These are phyloP conservation scores for Diutina rugosa DNA, from an alignment of 1,139 yeast genomes.

Conservation along the genomic window DNA sequence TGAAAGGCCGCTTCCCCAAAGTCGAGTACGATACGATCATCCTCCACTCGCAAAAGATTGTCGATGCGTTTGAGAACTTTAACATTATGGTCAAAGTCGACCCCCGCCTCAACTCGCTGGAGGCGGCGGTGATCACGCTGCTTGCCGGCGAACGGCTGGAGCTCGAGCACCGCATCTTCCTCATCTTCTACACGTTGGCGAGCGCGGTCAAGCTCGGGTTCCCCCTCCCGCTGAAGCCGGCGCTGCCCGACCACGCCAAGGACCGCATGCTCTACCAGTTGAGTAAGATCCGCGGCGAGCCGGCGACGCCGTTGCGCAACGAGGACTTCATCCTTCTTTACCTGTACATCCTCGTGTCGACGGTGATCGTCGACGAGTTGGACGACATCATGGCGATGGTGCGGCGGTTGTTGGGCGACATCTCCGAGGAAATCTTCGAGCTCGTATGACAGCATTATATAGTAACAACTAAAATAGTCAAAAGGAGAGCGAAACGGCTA, in stretches of 20 bases:
- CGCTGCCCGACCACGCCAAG: conserved; percentile 66
- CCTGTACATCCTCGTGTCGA: conserved; percentile 61
- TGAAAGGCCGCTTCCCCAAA: conserved; percentile 62
- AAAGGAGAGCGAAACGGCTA: too few relatives aligned
- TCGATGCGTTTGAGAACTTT: conserved; percentile 67
- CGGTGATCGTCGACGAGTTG: conserved; percentile 53
- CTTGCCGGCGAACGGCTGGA: conserved; percentile 52
- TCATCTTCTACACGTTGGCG: conserved; percentile 67
- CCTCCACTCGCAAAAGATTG: conserved; percentile 45
- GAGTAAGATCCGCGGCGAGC: conserved; percentile 29
- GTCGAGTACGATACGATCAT: conserved; percentile 38
- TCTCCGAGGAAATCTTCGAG: conserved; percentile 41
- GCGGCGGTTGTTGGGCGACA: conserved; percentile 49
- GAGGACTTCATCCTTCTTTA: conserved; percentile 69
- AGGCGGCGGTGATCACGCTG: conserved; percentile 40
- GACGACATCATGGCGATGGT: conserved; percentile 42
- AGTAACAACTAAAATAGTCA: neutral
- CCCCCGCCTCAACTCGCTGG: conserved; percentile 38
- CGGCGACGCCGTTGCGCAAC: conserved; percentile 22
- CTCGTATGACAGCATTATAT: conserved; percentile 9
- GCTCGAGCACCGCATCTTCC: conserved; percentile 56
- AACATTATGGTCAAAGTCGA: conserved; percentile 55
- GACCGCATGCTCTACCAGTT: conserved; percentile 56
- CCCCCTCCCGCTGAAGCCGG: conserved; percentile 67
- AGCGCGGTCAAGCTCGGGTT: conserved; percentile 66